phyloP scores from a whole-genome alignment of 2,329 filamentous ascomycete species.

The Gaeumannomyces tritici region DNA sequence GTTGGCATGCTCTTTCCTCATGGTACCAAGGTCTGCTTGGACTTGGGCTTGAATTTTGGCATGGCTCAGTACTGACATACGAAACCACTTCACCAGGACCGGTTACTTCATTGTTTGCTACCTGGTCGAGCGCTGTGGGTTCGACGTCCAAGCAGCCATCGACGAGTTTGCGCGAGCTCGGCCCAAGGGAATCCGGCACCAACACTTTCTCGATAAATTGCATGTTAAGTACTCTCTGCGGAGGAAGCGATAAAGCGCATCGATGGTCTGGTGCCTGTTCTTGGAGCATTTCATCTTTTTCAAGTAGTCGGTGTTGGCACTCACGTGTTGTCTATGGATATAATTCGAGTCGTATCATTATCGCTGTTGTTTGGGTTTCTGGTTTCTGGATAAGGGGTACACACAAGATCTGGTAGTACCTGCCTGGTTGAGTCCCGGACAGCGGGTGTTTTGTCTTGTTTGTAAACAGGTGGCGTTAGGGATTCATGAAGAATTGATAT shows the following conservation, averaged over 20 bases:
- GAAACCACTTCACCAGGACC: conserved; percentile 44
- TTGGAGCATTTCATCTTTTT: background rate
- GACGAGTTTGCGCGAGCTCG: conserved; percentile 64
- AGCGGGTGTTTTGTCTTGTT: too few relatives aligned
- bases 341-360: background rate
- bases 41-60: background rate
- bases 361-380: background rate
- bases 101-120: conserved; percentile 88
- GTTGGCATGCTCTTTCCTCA: background rate
- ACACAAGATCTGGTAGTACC: too few relatives aligned
- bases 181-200: conserved; percentile 79
- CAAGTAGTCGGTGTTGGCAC: background rate
- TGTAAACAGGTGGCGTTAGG: too few relatives aligned
- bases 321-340: background rate
- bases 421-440: too few relatives aligned
- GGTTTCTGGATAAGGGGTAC: background rate
- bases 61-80: background rate
- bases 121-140: conserved; percentile 71
- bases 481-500: too few relatives aligned
- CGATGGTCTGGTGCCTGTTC: background rate
- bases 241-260: background rate
- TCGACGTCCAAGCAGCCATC: conserved; percentile 65
- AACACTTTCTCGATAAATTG: conserved; percentile 77
- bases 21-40: background rate
- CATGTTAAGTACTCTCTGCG: conserved; percentile 59